These are phyloP conservation scores for Vaccinium vitisidaea DNA, from an alignment of 148 eudicot species.

Conservation along the genomic window DNA sequence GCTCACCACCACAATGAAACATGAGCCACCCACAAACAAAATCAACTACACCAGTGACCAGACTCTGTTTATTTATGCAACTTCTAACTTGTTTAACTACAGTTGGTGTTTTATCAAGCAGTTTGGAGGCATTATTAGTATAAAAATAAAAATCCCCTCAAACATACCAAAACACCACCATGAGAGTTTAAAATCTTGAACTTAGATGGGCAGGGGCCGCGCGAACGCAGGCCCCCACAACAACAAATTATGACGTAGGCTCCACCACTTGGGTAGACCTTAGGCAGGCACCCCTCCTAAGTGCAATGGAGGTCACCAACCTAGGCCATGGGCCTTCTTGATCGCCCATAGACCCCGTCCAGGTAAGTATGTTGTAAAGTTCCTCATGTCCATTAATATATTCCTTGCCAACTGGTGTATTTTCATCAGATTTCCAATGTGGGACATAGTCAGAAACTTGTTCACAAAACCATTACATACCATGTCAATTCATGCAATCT, in stretches of 20 bases:
- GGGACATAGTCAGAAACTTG: no score
- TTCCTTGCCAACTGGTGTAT: no score
- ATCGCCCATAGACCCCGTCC: constrained; percentile 78
- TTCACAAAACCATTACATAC: no score
- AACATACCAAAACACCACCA: no score
- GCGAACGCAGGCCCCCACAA: constrained; percentile 69
- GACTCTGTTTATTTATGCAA: no score
- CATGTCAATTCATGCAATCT: no score
- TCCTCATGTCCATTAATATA: not conserved
- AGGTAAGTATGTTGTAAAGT: constrained; percentile 54
- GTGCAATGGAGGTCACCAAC: constrained; percentile 70
- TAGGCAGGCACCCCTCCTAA: constrained; percentile 46
- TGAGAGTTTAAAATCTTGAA: not conserved
- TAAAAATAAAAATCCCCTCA: not conserved
- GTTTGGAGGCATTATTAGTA: not conserved
- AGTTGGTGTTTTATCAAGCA: not conserved
- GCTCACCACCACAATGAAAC: no score
- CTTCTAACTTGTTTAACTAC: not conserved
- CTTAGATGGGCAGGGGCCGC: constrained; percentile 44
- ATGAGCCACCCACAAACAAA: no score
- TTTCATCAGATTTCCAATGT: no score
- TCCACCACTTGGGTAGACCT: constrained; percentile 42
- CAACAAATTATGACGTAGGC: constrained; percentile 69
- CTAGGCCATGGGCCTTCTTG: constrained; percentile 59
- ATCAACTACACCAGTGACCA: no score